Base-by-base conservation (phyloP, 352 stramenopile species). In the Blastocystis sp. region DNA sequence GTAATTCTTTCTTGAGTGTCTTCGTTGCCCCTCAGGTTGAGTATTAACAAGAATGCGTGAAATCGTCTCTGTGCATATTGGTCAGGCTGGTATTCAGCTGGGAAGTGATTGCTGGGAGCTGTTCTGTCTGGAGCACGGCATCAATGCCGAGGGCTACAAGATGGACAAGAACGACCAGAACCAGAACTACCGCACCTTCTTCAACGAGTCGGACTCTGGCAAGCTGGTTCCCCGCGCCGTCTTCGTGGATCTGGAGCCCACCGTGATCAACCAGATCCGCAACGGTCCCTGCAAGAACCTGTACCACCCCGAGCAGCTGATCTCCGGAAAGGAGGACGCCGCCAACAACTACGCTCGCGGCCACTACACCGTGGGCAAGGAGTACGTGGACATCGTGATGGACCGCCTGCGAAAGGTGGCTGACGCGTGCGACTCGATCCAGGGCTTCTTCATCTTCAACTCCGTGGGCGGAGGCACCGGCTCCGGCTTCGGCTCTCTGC, bases 261-360 rank as follows among this genome's bases (percentile, higher is more conserved):
- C 92, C 17, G 95, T 98, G n/a, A 98, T 95, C 90, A 96, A 98
- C 89, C 95, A 98, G 92, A 94, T 98, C 52, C 94, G 95, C 89
- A 94, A 92, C 48, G 96, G 96, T 89, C 95, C 94, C 7, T 99
- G 98, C 93, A 91, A 94, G 87, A 94, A 98, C 89, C 91, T 99
- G 59, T 99, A 98, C 92, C 96, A 98, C 90, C 96, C 96, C 3
- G 96, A 98, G 89, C 95, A 98, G 91, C 97, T 98, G 90, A 98
- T 99, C 90, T 96, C 93, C 64, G 96, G 96, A 90, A 98, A 99
- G 92, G 95, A 98, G 90, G 90, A 92, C 48, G 90, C 90, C 54
- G 91, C 91, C 61, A 95, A 95, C 89, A 95, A 95, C 92, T 95
- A 94, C 89, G 95, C 95, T 70, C 94, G 94, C 91, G 94, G 94